These are phyloP conservation scores for Simmondsia chinensis DNA, from an alignment of 148 eudicot genomes.

Conservation along the genomic window DNA sequence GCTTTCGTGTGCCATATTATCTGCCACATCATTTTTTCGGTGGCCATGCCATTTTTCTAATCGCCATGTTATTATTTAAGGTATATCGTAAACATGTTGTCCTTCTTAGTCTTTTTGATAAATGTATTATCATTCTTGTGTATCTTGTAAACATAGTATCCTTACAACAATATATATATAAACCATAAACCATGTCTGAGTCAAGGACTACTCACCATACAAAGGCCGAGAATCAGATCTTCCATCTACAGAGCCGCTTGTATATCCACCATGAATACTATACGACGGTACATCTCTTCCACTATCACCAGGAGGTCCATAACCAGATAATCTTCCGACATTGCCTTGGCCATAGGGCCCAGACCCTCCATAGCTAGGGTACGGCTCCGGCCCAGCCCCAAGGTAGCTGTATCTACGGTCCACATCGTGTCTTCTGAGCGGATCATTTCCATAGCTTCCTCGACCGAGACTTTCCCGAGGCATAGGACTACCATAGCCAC, in stretches of 20 bases:
- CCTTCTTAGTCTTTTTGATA: no score
- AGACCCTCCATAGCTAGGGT: no score
- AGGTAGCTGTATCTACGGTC: no score
- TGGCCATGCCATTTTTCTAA: no score
- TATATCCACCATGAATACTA: constrained; percentile 1
- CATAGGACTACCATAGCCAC: neutral
- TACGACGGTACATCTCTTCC: constrained; percentile 4
- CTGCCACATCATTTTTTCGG: no score
- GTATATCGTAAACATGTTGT: no score
- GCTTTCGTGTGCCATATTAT: no score
- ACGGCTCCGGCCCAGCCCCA: no score
- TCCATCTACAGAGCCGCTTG: neutral
- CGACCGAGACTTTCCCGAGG: neutral
- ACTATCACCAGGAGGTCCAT: no score
- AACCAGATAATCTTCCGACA: no score
- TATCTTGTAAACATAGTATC: neutral
- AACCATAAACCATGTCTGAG: neutral
- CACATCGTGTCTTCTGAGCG: neutral
- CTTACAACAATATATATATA: neutral
- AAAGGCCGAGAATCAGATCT: constrained; percentile 3
- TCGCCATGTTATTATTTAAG: no score
- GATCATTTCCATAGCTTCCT: constrained; percentile 2
- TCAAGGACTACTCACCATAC: constrained; percentile 7
- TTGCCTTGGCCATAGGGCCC: no score
- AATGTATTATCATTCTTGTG: neutral